Percentiles rank a stretch among this genome's conserved stretches.
These are phyloP conservation scores for Amoebophrya sp. DNA, from an alignment of 169 alveolate genomes.

Conservation along the genomic window DNA sequence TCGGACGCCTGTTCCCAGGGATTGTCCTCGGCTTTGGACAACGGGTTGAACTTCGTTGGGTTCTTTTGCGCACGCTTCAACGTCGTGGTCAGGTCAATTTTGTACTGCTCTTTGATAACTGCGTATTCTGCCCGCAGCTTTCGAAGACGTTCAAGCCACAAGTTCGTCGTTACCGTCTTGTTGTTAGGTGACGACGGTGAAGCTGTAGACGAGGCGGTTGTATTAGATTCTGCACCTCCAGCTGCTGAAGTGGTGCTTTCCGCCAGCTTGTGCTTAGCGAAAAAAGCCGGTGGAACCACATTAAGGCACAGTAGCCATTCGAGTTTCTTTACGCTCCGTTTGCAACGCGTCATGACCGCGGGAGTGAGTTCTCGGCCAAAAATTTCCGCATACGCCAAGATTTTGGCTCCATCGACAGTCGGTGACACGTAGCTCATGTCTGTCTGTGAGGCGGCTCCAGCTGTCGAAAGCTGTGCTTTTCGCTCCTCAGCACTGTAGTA, in stretches of 20 bases:
- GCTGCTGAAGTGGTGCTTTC: no score
- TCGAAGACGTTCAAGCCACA: neutral
- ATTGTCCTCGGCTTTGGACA: slow-evolving; percentile 8
- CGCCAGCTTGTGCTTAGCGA: no score
- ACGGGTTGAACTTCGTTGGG: neutral
- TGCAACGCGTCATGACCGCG: neutral
- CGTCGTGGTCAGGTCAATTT: neutral
- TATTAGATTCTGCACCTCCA: no score
- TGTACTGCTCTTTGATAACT: neutral
- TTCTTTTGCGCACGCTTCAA: neutral
- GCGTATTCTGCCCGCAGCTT: neutral
- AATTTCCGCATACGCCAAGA: neutral
- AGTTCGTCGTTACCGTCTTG: neutral
- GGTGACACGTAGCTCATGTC: no score
- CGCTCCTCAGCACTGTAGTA: neutral
- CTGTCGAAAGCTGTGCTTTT: no score
- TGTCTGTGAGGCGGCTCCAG: no score
- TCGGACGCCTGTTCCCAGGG: slow-evolving; percentile 1
- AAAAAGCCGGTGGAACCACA: no score
- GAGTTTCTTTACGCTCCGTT: neutral
- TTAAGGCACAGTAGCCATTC: neutral
- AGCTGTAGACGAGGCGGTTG: no score
- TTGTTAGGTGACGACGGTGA: no score
- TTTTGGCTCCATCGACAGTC: neutral
- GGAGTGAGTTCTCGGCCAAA: neutral